A percentile compares a stretch with the other conserved stretches of the same genome.
These are phyloP conservation scores for Aschersonia sp. DNA, from an alignment of 2,329 filamentous ascomycete species.

Conservation along the genomic window DNA sequence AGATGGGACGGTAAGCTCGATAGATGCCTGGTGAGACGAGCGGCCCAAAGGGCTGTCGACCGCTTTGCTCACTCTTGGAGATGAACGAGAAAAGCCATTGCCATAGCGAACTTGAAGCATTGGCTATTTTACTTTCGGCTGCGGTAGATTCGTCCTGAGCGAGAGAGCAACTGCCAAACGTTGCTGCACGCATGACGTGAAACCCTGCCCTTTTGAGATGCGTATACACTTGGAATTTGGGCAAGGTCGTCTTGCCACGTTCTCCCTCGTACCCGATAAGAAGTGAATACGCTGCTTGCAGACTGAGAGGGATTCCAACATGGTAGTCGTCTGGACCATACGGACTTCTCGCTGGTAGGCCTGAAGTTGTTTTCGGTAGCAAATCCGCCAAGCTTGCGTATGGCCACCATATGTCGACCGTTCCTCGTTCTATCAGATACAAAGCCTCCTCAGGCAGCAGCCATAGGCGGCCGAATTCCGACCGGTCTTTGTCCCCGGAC, in stretches of 20 bases:
- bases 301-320: constrained; percentile 66
- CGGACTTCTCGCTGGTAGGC: constrained; percentile 5
- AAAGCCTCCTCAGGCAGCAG: constrained; percentile 83
- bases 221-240: constrained; percentile 79
- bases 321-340: constrained; percentile 31
- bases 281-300: constrained; percentile 80
- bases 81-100: constrained; percentile 40
- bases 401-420: constrained; percentile 78
- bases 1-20: constrained; percentile 57
- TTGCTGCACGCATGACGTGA: constrained; percentile 53
- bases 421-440: constrained; percentile 78
- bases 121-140: constrained; percentile 1
- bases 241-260: constrained; percentile 47
- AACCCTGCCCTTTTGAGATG: constrained; percentile 76
- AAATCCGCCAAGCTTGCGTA: constrained; percentile 33
- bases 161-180: constrained; percentile 6
- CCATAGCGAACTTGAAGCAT: constrained; percentile 23
- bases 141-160: constrained; percentile 11
- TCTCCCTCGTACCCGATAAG: constrained; percentile 60
- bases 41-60: constrained; percentile 29
- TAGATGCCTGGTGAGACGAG: constrained; percentile 49
- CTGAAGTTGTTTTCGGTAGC: constrained; percentile 20
- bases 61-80: not conserved
- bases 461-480: constrained; percentile 56
- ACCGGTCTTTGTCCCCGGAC: constrained; percentile 37